These are phyloP conservation scores for Kazachstania bromeliacearum DNA, from an alignment of 805 yeast genomes.

Conservation along the genomic window DNA sequence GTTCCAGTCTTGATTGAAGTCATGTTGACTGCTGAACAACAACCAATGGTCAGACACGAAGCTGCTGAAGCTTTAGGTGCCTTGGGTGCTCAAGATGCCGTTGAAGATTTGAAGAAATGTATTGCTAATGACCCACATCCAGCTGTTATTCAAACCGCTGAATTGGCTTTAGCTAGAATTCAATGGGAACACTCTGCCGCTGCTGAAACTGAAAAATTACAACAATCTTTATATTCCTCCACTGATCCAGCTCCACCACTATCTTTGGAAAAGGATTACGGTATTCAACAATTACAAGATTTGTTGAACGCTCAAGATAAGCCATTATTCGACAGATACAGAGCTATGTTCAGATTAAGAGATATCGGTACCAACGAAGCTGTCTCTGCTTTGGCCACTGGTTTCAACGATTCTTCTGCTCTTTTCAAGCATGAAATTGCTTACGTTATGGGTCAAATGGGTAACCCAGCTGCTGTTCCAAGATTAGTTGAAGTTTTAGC, in stretches of 20 bases:
- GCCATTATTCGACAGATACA: conserved; percentile 86
- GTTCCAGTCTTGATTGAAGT: conserved; percentile 69
- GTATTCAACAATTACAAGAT: conserved; percentile 54
- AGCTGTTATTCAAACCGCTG: conserved; percentile 95
- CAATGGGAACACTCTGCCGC: conserved; percentile 75
- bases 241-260: conserved; percentile 98
- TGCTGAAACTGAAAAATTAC: conserved; percentile 54
- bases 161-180: conserved; percentile 90
- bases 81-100: conserved; percentile 67
- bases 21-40: conserved; percentile 58
- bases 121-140: conserved; percentile 63
- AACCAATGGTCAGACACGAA: conserved; percentile 96
- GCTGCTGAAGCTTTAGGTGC: conserved; percentile 99
- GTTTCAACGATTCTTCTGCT: conserved; percentile 85
- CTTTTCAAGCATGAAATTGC: conserved; percentile 97
- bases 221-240: conserved; percentile 67
- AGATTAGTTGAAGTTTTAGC: conserved; percentile 72
- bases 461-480: conserved; percentile 89
- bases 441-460: conserved; percentile 93
- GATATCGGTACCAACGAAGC: conserved; percentile 93
- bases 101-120: conserved; percentile 56
- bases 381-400: conserved; percentile 81
- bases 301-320: conserved; percentile 66
- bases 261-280: conserved; percentile 50
- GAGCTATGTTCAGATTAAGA: conserved; percentile 97